Evolutionary conservation across 768 basidiomycete species (phyloP), one percentile per base, ranked within the genome.

Genomic region (Symmetrospora coprosmae): DNA sequence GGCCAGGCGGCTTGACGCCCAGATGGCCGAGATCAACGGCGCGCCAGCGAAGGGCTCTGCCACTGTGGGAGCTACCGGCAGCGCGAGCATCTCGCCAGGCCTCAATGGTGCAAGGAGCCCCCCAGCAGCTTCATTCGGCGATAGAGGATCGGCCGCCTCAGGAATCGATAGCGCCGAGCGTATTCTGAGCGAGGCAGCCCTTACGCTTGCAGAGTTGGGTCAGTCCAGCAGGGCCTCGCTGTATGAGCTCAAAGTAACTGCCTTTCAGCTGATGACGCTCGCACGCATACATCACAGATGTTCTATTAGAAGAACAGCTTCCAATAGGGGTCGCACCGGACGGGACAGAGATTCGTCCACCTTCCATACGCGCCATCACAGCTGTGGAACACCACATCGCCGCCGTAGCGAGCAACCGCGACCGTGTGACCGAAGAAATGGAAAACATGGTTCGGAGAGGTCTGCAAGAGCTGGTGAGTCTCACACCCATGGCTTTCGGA

Each of bases 11-110:
- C 77, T 97, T 43, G 84, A 94, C 66, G 69, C 76, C 4, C 92
- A 96, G 73, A 90, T 97, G 82, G 75, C 73, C 16, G 86, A 86
- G 66, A 78, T 90, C 66, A 74, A 61, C 30, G 52, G 40, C 1
- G 35, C 31, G 21, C 41, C 21, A 23, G 31, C 27, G 50, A 31
- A n/a, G n/a, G 1, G 92, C 91, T n/a, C 74, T 96, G 67, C 90
- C 82, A 37, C 82, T 97, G 8, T 87, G 91, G 0, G 92, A 99
- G 71, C 76, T 97, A 40, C n/a, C n/a, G n/a, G n/a, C n/a, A n/a
- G n/a, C n/a, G n/a, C n/a, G n/a, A n/a, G n/a, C n/a, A n/a, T n/a
- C n/a, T n/a, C n/a, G n/a, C n/a, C n/a, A n/a, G n/a, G n/a, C n/a
- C n/a, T n/a, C n/a, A n/a, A n/a, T n/a, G n/a, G n/a, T n/a, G n/a